Conservation (phyloP, 2,329 filamentous ascomycete species). For the Plenodomus lindquistii region DNA sequence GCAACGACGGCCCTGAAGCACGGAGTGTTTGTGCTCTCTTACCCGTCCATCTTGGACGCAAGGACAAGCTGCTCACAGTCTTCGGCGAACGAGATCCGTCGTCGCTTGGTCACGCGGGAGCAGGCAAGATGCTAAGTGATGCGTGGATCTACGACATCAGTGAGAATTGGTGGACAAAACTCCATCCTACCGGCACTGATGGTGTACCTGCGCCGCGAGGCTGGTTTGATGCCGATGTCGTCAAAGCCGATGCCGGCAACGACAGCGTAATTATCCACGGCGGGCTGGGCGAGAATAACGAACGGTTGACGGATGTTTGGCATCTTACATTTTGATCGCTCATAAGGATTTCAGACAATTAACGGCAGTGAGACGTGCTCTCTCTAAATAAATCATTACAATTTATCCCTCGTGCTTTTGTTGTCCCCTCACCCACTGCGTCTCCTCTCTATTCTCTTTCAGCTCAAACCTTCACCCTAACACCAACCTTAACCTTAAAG, state of each 20-base stretch:
- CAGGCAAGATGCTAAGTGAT: conserved; percentile 60
- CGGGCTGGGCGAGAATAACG: conserved; percentile 57
- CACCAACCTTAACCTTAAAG: conserved; percentile 8
- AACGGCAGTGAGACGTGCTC: too few species aligned
- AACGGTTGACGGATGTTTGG: conserved; percentile 57
- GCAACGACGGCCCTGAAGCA: conserved; percentile 50
- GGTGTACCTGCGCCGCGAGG: conserved; percentile 50
- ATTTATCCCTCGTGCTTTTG: too few species aligned
- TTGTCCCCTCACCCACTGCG: too few species aligned
- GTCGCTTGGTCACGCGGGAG: conserved; percentile 57
- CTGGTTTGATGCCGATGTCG: conserved; percentile 59
- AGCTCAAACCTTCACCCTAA: conserved; percentile 2
- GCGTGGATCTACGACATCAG: conserved; percentile 53
- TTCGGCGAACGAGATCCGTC: conserved; percentile 61
- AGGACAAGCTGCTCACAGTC: conserved; percentile 51
- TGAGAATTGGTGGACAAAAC: conserved; percentile 41
- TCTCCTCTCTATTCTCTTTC: too few species aligned
- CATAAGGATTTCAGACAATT: too few species aligned
- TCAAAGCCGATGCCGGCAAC: conserved; percentile 33
- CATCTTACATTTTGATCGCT: conserved; percentile 38
- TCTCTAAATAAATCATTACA: too few species aligned
- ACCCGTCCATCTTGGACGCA: conserved; percentile 44
- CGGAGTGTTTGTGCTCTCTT: conserved; percentile 57
- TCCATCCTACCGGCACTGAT: conserved; percentile 23
- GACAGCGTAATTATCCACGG: conserved; percentile 53